Percentiles rank a stretch among this genome's conserved stretches.
These are phyloP conservation scores for Cladophialophora bantiana DNA, from an alignment of 2,329 filamentous ascomycete species.

Conservation along the genomic window DNA sequence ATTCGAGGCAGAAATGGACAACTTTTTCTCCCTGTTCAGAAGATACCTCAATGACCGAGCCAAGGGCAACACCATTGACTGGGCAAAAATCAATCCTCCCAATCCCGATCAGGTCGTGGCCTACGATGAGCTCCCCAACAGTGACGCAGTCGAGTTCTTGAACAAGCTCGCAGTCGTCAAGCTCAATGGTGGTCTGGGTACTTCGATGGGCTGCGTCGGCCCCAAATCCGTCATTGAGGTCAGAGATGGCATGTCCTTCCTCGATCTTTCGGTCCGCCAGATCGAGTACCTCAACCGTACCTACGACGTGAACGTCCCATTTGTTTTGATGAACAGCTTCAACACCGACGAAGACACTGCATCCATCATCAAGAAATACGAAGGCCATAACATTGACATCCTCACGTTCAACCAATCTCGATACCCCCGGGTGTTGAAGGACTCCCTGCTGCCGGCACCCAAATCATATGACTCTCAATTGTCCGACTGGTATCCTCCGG, in stretches of 20 bases:
- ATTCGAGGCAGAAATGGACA: conserved; percentile 99
- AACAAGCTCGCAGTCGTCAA: conserved; percentile 98
- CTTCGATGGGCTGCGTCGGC: conserved; percentile 98
- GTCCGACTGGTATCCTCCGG: conserved; percentile 97
- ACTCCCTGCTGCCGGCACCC: conserved; percentile 93
- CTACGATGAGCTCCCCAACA: conserved; percentile 88
- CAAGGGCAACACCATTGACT: conserved; percentile 94
- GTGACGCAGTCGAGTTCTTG: conserved; percentile 90
- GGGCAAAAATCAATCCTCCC: conserved; percentile 94
- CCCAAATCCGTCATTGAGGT: conserved; percentile 99
- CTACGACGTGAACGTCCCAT: conserved; percentile 95
- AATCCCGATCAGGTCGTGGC: conserved; percentile 93
- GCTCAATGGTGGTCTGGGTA: conserved; percentile 98
- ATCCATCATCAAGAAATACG: conserved; percentile 99
- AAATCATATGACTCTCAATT: conserved; percentile 87
- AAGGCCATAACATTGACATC: conserved; percentile 99
- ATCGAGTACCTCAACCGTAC: conserved; percentile 99
- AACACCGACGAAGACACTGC: conserved; percentile 98
- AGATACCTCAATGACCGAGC: conserved; percentile 98
- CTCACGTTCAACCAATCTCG: conserved; percentile 99
- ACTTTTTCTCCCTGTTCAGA: conserved; percentile 99
- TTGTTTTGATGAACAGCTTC: conserved; percentile 99
- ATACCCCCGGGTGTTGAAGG: conserved; percentile 97
- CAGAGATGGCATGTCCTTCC: conserved; percentile 99
- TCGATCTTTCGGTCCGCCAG: conserved; percentile 97